Percentiles rank a stretch among this genome's conserved stretches.
phyloP scores from a whole-genome alignment of 306 rosid genomes.

The Parietaria judaica region DNA sequence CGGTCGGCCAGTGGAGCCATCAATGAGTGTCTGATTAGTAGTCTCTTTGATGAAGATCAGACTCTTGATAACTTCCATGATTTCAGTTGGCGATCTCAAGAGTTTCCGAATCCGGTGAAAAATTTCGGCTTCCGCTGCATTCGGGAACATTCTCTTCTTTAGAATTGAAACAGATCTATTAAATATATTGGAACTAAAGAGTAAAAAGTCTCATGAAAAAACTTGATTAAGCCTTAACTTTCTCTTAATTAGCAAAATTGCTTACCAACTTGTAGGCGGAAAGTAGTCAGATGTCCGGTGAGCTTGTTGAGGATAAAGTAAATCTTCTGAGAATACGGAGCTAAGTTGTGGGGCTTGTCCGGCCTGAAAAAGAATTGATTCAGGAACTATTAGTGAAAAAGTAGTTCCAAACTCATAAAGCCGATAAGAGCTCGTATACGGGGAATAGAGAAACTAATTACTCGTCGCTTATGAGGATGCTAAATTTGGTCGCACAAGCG shows the following conservation, averaged over 20 bases:
- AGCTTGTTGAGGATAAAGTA: slow-evolving; percentile 42
- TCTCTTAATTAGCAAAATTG: too few species aligned
- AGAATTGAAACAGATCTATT: background rate
- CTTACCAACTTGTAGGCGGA: slow-evolving; percentile 40
- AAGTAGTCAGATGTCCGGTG: slow-evolving; percentile 28
- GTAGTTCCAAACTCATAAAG: too few species aligned
- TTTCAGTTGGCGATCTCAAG: slow-evolving; percentile 28
- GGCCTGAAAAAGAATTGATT: slow-evolving; percentile 10
- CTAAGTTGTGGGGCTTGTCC: slow-evolving; percentile 36
- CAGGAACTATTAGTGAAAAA: too few species aligned
- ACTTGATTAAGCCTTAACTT: too few species aligned
- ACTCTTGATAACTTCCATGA: slow-evolving; percentile 23
- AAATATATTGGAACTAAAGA: background rate
- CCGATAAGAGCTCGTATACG: too few species aligned
- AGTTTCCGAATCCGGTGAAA: slow-evolving; percentile 17
- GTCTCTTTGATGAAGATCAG: slow-evolving; percentile 6
- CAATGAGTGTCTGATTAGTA: slow-evolving; percentile 12
- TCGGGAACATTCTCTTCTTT: background rate
- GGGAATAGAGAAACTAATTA: background rate
- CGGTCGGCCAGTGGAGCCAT: slow-evolving; percentile 33
- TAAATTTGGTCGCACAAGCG: slow-evolving; percentile 35
- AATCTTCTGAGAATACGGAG: slow-evolving; percentile 48
- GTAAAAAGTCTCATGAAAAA: too few species aligned
- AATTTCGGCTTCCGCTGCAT: slow-evolving; percentile 22
- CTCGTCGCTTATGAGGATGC: slow-evolving; percentile 37